A percentile compares a stretch with the other conserved stretches of the same genome.
Evolutionary conservation across 192 early-diverging fungal species (phyloP).

Genomic region (Anaeromyces robustus): DNA sequence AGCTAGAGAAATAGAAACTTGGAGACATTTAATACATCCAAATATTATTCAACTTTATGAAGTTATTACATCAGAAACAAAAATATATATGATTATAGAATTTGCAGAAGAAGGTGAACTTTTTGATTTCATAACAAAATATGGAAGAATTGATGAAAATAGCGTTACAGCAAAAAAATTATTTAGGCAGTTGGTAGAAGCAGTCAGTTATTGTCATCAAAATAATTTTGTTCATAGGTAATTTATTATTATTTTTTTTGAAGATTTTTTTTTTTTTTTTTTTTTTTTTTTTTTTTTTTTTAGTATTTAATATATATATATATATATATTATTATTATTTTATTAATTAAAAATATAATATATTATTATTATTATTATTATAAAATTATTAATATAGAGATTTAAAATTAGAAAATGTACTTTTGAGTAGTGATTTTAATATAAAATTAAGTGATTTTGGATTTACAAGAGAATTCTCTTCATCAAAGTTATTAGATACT

Average conservation of each 20-base stretch:
- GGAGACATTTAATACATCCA: conserved; percentile 55
- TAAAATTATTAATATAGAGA: background rate
- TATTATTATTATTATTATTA: no score
- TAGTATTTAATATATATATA: background rate
- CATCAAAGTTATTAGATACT: conserved; percentile 32
- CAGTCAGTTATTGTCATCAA: conserved; percentile 62
- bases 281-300: no score
- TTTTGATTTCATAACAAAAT: conserved; percentile 23
- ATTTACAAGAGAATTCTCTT: conserved; percentile 37
- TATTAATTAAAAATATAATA: no score
- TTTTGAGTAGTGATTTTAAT: conserved; percentile 13
- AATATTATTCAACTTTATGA: conserved; percentile 67
- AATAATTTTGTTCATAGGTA: conserved; percentile 2
- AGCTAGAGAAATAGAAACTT: conserved; percentile 45
- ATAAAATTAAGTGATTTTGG: conserved; percentile 52
- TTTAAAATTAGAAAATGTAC: background rate
- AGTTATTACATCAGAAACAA: conserved; percentile 49
- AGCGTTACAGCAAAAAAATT: conserved; percentile 20
- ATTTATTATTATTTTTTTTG: background rate
- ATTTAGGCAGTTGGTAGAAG: conserved; percentile 58
- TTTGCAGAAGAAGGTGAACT: conserved; percentile 58
- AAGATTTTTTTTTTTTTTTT: no score
- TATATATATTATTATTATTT: background rate
- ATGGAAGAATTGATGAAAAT: conserved; percentile 12
- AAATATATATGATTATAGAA: conserved; percentile 69